phyloP scores from a whole-genome alignment of 495 filamentous ascomycete species.

The Penicillium coprophilum region DNA sequence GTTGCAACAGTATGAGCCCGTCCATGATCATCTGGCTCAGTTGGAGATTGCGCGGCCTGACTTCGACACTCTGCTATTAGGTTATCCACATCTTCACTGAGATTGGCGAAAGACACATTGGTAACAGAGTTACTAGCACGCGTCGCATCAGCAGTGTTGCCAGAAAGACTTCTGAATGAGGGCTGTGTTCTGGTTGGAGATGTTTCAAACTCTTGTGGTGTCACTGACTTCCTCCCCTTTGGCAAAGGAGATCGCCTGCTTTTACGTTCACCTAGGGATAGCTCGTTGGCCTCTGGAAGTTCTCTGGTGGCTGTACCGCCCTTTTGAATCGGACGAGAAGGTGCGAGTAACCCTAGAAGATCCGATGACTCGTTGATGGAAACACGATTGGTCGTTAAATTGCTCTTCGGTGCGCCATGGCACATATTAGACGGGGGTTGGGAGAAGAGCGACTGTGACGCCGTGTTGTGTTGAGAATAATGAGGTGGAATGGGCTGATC shows the following conservation, averaged over 20 bases:
- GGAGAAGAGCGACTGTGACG: constrained; percentile 22
- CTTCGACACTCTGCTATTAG: background rate
- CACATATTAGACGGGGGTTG: constrained; percentile 7
- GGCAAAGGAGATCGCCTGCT: background rate
- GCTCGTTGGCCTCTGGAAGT: background rate
- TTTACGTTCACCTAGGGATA: background rate
- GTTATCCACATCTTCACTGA: background rate
- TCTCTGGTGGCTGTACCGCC: background rate
- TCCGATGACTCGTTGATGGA: background rate
- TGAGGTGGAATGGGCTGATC: background rate
- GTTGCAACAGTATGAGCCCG: background rate
- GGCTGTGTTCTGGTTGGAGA: background rate
- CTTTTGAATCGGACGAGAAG: background rate
- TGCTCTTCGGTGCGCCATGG: background rate
- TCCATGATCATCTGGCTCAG: background rate
- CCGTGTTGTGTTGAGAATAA: background rate
- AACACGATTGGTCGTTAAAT: background rate
- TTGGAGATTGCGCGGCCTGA: background rate
- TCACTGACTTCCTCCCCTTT: too few relatives aligned
- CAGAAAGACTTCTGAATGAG: background rate
- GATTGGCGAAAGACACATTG: background rate
- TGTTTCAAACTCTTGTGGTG: background rate
- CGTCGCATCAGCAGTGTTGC: background rate
- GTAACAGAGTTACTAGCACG: background rate
- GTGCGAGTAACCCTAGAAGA: background rate